Evolutionary conservation across 2,329 filamentous ascomycete species (phyloP), one percentile per base, ranked within the genome.

Genomic region (Dactylellina haptotyla): DNA sequence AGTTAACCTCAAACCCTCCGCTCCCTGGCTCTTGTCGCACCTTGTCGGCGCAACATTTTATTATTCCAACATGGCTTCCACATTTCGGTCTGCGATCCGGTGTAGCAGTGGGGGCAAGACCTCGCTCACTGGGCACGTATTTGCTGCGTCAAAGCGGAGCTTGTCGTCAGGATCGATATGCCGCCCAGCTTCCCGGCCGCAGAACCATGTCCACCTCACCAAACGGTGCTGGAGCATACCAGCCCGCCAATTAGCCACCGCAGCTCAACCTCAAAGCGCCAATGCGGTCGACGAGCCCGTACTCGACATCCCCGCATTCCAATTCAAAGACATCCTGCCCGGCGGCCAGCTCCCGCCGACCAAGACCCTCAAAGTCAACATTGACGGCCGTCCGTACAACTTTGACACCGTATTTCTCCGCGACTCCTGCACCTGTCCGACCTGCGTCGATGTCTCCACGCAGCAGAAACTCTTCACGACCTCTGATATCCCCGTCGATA

Each of bases 401-500:
- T 76, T 78, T 46, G 77, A 78, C 45, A 75, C 76, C 32, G 16
- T 78, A 34, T 76, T 77, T 65, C 80, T 89, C 18, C 84, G 88
- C 37, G 87, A 90, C 78, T 80, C 84, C 65, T 90, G 88, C 80
- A 78, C 81, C 18, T 89, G 87, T 78, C 76, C 81, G n/a, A 77
- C 75, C 46, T 89, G 87, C 77, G 82, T 87, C 30, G 85, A 89
- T 78, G 82, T 84, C 2, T 84, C 85, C 43, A 87, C 86, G 14
- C 84, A 83, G 43, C 87, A 90, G 78, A 89, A 89, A 80, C 82
- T 83, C 37, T 91, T 91, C 80, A 85, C 85, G 62, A 88, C 88
- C 0, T 83, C 83, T 18, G 88, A 92, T 57, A 88, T 92, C 43
- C 86, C 88, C 0, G 28, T 76, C 6, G 74, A 83, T 30, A 85